Evolutionary conservation across 2,329 filamentous ascomycete species (phyloP).

Genomic region (Trichoderma harzianum): DNA sequence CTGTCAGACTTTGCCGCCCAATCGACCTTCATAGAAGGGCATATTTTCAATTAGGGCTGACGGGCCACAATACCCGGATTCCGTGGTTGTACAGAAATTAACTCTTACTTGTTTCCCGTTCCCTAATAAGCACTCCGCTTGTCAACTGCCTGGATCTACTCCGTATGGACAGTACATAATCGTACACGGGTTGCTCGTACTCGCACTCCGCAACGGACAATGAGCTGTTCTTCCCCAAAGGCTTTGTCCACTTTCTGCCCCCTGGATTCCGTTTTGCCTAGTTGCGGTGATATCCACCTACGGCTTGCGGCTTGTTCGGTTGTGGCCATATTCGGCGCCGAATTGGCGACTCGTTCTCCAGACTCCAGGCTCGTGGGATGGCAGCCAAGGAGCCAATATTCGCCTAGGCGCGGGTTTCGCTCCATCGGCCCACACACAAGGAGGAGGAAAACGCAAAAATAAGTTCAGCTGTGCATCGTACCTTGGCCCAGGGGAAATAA

Average conservation of each 20-base stretch:
- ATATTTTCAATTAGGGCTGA: conserved; percentile 4
- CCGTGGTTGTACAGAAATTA: neutral
- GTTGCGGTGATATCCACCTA: conserved; percentile 1
- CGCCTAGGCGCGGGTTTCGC: neutral
- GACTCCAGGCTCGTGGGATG: conserved; percentile 13
- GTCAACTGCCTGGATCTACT: neutral
- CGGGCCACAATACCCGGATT: neutral
- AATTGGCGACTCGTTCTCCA: conserved; percentile 13
- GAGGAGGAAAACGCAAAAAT: neutral
- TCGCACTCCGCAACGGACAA: neutral
- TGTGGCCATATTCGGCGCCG: conserved; percentile 6
- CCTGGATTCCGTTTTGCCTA: neutral
- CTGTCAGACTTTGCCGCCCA: neutral
- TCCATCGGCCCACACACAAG: neutral
- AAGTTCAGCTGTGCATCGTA: neutral
- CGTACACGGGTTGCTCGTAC: neutral
- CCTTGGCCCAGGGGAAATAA: neutral
- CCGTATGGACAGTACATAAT: neutral
- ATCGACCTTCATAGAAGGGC: neutral
- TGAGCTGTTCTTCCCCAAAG: neutral
- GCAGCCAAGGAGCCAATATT: neutral
- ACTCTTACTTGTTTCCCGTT: neutral
- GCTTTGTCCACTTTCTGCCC: neutral
- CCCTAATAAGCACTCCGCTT: neutral
- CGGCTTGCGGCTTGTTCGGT: conserved; percentile 9